Evolutionary conservation across 1,284 basidiomycete genomes (phyloP), one percentile per base, ranked within the genome.

Genomic region (Phellinidium pouzarii): DNA sequence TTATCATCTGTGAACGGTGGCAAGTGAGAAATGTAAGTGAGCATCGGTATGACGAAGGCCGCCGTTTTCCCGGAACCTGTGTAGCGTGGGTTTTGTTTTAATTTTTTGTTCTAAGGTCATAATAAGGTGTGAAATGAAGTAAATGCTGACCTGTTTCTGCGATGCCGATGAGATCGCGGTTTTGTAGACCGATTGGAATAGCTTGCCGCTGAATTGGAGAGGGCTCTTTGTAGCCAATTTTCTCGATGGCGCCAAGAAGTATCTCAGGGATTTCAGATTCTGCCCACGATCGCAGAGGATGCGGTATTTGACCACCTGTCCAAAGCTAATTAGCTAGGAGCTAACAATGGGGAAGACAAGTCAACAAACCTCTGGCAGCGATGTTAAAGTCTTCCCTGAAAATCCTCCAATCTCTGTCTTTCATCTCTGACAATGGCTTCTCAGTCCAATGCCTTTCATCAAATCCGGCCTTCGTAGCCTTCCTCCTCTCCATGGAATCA

Each of bases 371-470:
- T 66, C 94, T 73, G 3, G 93, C 87, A 49, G 91, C 84, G 58
- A 99, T 99, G 62, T 85, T 94, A 71, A 96, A 99, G 69, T 99
- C 95, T 68, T 99, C 95, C 58, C 94, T 77, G 73, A 99, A 99
- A 67, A 99, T 99, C 62, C 95, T 82, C 95, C 95, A 99, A 66
- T 99, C 95, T 53, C 95, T 79, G 62, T 98, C 96, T 64, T 87
- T 90, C 96, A 99, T 98, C 68, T 98, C 92, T 1, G 74, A 68
- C 27, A 99, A 72, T 1, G 85, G 79, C 69, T 99, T 99, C n/a
- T 97, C 92, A 1, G 87, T 87, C 96, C 96, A 99, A 71, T 98
- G 96, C 58, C 93, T 77, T 64, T 95, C 93, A 64, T 96, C 93
- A 58, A 91, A 72, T 29, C 90, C 84, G 55, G 80, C 75, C 73